A percentile compares a stretch with the other conserved stretches of the same genome.
Evolutionary conservation across 169 alveolate genomes (phyloP).

Genomic region (Plasmodium vivax): DNA sequence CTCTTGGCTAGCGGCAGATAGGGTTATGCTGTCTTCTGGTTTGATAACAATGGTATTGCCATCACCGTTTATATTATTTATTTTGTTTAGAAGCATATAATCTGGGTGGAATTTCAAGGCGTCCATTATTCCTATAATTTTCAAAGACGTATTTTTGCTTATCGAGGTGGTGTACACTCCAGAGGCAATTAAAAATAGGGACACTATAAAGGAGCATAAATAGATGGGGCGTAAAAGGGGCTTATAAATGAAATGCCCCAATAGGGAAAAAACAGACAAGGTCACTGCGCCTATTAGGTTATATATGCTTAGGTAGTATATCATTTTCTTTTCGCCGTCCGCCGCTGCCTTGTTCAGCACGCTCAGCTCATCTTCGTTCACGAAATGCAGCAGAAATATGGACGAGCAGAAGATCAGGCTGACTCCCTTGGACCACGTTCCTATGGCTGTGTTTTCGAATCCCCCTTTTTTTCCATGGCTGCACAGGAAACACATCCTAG

Average conservation of each 20-base stretch:
- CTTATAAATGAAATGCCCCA: conserved; percentile 70
- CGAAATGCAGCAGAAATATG: conserved; percentile 56
- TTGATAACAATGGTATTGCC: not conserved
- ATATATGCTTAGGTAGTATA: conserved; percentile 61
- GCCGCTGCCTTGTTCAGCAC: conserved; percentile 8
- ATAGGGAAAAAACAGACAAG: conserved; percentile 43
- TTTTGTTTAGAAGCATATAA: conserved; percentile 69
- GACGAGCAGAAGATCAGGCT: conserved; percentile 68
- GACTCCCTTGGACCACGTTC: conserved; percentile 74
- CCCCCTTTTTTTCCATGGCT: conserved; percentile 71
- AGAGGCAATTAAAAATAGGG: conserved; percentile 72
- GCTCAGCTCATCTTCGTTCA: conserved; percentile 45
- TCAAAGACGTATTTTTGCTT: conserved; percentile 67
- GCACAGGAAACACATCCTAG: conserved; percentile 66
- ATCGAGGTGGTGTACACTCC: conserved; percentile 73
- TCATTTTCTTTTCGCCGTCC: conserved; percentile 41
- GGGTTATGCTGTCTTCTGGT: not conserved
- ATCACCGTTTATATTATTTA: conserved; percentile 11
- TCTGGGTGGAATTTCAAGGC: conserved; percentile 73
- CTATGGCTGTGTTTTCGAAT: conserved; percentile 74
- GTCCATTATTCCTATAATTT: conserved; percentile 75
- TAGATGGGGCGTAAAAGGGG: conserved; percentile 60
- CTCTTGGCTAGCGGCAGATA: not conserved
- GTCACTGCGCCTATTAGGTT: conserved; percentile 59
- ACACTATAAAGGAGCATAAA: conserved; percentile 67